A percentile compares a stretch with the other conserved stretches of the same genome.
phyloP scores from a whole-genome alignment of 305 asterid genomes.

The Stenogyne calaminthoides region DNA sequence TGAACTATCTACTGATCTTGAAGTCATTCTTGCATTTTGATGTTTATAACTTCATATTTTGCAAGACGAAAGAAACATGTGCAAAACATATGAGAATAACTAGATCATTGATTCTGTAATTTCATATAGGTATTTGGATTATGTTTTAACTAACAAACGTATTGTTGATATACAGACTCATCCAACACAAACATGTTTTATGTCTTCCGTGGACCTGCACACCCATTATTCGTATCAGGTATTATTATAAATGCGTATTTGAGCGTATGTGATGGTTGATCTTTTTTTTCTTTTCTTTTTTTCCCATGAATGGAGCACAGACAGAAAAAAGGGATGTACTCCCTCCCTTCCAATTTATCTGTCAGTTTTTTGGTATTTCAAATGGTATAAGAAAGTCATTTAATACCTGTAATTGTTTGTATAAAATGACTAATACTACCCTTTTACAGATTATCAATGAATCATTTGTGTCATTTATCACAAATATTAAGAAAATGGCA shows the following conservation, averaged over 20 bases:
- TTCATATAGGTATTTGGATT: conserved; percentile 14
- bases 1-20: neutral
- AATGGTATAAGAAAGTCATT: too few species aligned
- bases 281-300: neutral
- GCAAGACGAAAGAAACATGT: conserved; percentile 5
- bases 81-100: conserved; percentile 4
- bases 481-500: too few species aligned
- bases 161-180: conserved; percentile 80
- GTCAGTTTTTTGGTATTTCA: too few species aligned
- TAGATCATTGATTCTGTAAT: conserved; percentile 11
- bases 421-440: too few species aligned
- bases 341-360: too few species aligned
- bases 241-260: conserved; percentile 21
- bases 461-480: too few species aligned
- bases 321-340: neutral
- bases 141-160: conserved; percentile 22
- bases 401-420: too few species aligned
- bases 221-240: conserved; percentile 99
- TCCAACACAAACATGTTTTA: conserved; percentile 96
- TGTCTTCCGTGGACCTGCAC: conserved; percentile 99
- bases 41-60: neutral
- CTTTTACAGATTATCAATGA: too few species aligned
- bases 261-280: neutral
- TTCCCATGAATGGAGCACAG: too few species aligned
- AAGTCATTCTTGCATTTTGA: neutral